These are phyloP conservation scores for Camptophora hylomeconis DNA, from an alignment of 2,329 filamentous ascomycete genomes.

Conservation along the genomic window DNA sequence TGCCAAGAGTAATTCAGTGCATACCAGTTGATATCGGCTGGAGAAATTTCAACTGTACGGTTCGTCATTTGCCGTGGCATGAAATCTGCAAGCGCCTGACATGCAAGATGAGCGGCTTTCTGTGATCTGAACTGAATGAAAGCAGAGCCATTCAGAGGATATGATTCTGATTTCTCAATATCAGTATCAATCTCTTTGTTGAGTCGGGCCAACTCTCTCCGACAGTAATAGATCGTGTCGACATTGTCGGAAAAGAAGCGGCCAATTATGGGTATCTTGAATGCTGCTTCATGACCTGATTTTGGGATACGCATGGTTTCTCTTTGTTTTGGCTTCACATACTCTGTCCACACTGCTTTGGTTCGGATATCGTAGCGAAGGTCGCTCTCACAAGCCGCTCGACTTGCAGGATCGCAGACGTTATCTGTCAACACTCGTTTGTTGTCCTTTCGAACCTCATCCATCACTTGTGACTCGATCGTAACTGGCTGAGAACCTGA, in stretches of 20 bases:
- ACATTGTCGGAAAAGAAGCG: slow-evolving; percentile 16
- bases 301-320: slow-evolving; percentile 16
- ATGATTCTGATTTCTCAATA: slow-evolving; percentile 13
- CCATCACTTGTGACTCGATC: slow-evolving; percentile 5
- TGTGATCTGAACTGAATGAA: slow-evolving; percentile 19
- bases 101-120: slow-evolving; percentile 17
- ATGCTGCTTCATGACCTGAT: slow-evolving; percentile 9
- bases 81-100: slow-evolving; percentile 15
- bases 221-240: slow-evolving; percentile 18
- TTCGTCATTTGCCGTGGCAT: slow-evolving; percentile 14
- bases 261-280: slow-evolving; percentile 16
- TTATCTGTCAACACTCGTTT: too few relatives aligned
- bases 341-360: slow-evolving; percentile 17
- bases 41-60: slow-evolving; percentile 17
- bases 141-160: slow-evolving; percentile 15
- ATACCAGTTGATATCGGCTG: slow-evolving; percentile 17
- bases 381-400: slow-evolving; percentile 7
- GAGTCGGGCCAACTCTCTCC: slow-evolving; percentile 17
- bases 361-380: slow-evolving; percentile 8
- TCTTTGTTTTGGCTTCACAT: slow-evolving; percentile 15
- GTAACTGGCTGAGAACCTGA: too few relatives aligned
- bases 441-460: slow-evolving; percentile 2
- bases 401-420: too few relatives aligned
- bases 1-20: slow-evolving; percentile 6
- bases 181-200: slow-evolving; percentile 18